Evolutionary conservation across 2,329 filamentous ascomycete genomes (phyloP).

Genomic region (Gaeumannomyces tritici): DNA sequence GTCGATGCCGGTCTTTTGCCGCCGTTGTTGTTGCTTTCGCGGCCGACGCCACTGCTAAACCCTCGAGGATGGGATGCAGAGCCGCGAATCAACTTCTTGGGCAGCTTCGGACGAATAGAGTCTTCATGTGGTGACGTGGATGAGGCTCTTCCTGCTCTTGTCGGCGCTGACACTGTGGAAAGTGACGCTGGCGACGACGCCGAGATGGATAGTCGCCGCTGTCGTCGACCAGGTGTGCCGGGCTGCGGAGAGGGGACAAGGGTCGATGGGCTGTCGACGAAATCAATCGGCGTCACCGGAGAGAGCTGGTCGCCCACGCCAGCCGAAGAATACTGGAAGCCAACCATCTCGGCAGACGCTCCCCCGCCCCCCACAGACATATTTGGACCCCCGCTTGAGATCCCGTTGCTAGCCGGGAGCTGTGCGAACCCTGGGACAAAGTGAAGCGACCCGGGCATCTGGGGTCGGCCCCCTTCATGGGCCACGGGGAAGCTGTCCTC

Average conservation of each 20-base stretch:
- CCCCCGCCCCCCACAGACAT: neutral
- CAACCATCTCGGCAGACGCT: neutral
- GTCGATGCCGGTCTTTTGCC: neutral
- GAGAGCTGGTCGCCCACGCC: neutral
- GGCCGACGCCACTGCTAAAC: neutral
- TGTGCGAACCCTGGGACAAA: neutral
- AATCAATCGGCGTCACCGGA: neutral
- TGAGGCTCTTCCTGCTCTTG: neutral
- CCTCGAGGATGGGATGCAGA: neutral
- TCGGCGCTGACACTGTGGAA: neutral
- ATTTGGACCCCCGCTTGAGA: neutral
- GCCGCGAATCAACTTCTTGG: neutral
- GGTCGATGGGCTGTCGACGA: neutral
- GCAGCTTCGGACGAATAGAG: no score
- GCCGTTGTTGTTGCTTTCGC: neutral
- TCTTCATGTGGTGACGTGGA: neutral
- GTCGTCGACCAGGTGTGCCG: neutral
- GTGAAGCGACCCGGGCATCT: neutral
- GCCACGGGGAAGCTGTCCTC: neutral
- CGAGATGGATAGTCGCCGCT: neutral
- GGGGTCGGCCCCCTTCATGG: neutral
- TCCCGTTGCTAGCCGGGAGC: neutral
- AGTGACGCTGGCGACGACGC: neutral
- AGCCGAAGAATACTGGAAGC: neutral
- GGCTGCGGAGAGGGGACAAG: neutral